These are phyloP conservation scores for Sporisorium iseilematis-ciliati DNA, from an alignment of 1,284 basidiomycete genomes.

Conservation along the genomic window DNA sequence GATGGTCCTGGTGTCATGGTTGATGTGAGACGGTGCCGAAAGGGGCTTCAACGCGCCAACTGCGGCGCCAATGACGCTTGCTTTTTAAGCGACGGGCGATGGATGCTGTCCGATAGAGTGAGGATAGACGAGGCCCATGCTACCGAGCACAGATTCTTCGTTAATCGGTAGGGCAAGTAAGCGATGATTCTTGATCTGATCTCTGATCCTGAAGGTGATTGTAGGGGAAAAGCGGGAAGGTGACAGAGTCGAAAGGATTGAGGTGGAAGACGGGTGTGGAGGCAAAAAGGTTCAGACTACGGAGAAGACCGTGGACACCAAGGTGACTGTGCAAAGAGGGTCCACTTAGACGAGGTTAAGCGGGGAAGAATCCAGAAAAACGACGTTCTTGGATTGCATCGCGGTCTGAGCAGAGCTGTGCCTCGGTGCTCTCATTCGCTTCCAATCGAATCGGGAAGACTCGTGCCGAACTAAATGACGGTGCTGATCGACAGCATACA, in stretches of 20 bases:
- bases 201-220: conserved; percentile 1
- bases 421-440: too few species aligned
- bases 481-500: too few species aligned
- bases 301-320: conserved; percentile 13
- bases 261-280: neutral
- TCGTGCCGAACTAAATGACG: too few species aligned
- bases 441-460: too few species aligned
- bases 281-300: conserved; percentile 1
- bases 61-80: neutral
- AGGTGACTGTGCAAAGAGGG: too few species aligned
- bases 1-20: conserved; percentile 37
- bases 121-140: neutral
- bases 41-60: neutral
- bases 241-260: neutral
- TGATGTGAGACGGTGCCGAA: neutral
- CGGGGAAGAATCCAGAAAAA: conserved; percentile 7
- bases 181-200: neutral
- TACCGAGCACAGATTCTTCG: neutral
- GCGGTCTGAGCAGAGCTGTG: too few species aligned
- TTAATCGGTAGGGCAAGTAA: neutral
- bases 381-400: too few species aligned
- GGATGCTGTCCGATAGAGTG: neutral
- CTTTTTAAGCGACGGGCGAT: neutral
- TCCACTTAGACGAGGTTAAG: neutral
- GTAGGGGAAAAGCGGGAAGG: neutral